A percentile compares a stretch with the other conserved stretches of the same genome.
These are phyloP conservation scores for Fraxinus excelsior DNA, from an alignment of 257 asterid species.

Conservation along the genomic window DNA sequence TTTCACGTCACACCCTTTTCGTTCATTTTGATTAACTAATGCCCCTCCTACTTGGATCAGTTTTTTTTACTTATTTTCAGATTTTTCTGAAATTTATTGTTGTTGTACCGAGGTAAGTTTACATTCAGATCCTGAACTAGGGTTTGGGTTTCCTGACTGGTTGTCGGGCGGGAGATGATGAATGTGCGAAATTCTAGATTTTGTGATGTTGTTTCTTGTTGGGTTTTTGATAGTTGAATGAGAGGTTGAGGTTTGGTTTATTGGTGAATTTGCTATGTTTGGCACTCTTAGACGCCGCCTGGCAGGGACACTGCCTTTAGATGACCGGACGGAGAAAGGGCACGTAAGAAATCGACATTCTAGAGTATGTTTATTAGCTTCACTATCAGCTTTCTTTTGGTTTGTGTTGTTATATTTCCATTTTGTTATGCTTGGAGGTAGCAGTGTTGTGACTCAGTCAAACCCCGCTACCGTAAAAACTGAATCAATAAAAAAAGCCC, in stretches of 20 bases:
- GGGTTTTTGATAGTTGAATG: constrained; percentile 5
- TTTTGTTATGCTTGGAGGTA: constrained; percentile 46
- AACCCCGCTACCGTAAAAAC: constrained; percentile 29
- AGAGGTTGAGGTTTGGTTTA: neutral
- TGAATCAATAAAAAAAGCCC: constrained; percentile 13
- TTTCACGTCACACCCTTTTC: neutral
- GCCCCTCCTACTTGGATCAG: neutral
- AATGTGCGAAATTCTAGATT: neutral
- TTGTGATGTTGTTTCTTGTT: constrained; percentile 30
- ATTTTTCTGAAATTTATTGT: constrained; percentile 10
- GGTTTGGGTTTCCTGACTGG: constrained; percentile 16
- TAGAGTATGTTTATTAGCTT: constrained; percentile 55
- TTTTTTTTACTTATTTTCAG: neutral
- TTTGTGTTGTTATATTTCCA: constrained; percentile 57
- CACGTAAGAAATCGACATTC: constrained; percentile 51
- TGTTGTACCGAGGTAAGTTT: neutral
- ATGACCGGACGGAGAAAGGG: constrained; percentile 58
- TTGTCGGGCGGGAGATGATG: neutral
- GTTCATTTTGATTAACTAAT: neutral
- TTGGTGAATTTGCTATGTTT: neutral
- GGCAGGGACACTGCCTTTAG: constrained; percentile 30
- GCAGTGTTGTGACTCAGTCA: constrained; percentile 26
- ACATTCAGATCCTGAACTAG: constrained; percentile 17
- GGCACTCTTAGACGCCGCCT: constrained; percentile 49
- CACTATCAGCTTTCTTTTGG: constrained; percentile 62